Evolutionary conservation across 2,329 filamentous ascomycete genomes (phyloP), one percentile per base, ranked within the genome.

Genomic region (Cordyceps cateniannulata): DNA sequence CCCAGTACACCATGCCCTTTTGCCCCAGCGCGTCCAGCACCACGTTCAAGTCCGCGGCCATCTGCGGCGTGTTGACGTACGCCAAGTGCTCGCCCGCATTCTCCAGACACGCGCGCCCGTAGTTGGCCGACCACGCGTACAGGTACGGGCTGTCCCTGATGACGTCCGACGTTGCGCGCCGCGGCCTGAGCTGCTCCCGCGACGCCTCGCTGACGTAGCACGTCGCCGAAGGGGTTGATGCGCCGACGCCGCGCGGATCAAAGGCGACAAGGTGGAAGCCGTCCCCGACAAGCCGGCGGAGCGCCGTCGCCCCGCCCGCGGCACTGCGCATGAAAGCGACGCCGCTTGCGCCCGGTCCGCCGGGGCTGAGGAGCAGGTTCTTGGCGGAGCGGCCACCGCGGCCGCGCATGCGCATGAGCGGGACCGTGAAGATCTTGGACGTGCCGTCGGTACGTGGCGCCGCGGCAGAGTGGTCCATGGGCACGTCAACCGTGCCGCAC

Each of bases 31-130:
- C 77, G 54, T 80, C 75, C 1, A 81, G 68, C 29, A 81, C 80
- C 14, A 69, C 75, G 63, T 80, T 79, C 77, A 81, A 81, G 62
- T 82, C 79, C 35, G 79, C 76, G 10, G 77, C 79, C 1, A 77
- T 78, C 65, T 81, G 78, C 0, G 78, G 78, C 0, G 79, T 81
- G 60, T 81, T 80, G 62, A 80, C 68, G 62, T 80, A 79, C 8
- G 63, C 64, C 3, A 73, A 76, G 62, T 79, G 68, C 52, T 78
- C 76, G 0, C 76, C 77, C 72, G 76, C 77, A 1, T 69, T 77
- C 12, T 81, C 77, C 5, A 65, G 62, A 52, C 79, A 81, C 0
- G 76, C 73, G 12, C 67, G 69, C 3, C 71, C 77, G 53, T 70
- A 74, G 60, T 77, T 79, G 22, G 71, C 65, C 1, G 76, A 68